Evolutionary conservation across 2,329 filamentous ascomycete species (phyloP).

Genomic region (Stenocarpella maydis): DNA sequence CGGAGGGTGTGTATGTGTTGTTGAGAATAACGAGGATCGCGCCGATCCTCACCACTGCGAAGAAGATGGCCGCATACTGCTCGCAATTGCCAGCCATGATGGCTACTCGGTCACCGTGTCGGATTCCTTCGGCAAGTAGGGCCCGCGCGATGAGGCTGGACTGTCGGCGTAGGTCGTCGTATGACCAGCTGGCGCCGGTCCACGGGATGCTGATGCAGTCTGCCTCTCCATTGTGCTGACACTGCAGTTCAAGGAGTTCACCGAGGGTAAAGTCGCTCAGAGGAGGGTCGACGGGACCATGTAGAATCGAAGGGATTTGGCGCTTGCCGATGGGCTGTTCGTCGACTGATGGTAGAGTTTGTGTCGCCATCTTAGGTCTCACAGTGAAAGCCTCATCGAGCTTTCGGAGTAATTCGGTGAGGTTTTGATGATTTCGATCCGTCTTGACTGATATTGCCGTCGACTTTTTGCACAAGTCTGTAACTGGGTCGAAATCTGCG

Average conservation of each 20-base stretch:
- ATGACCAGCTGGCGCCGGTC: conserved; percentile 79
- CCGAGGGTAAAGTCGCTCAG: conserved; percentile 76
- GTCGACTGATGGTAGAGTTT: conserved; percentile 15
- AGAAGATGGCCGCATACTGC: conserved; percentile 82
- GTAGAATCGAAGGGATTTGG: conserved; percentile 65
- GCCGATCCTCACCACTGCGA: conserved; percentile 73
- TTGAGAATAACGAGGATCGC: conserved; percentile 80
- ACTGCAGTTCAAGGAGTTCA: conserved; percentile 76
- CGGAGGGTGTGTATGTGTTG: conserved; percentile 80
- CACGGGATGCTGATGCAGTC: conserved; percentile 79
- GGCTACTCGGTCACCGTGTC: conserved; percentile 73
- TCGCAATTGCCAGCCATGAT: conserved; percentile 83
- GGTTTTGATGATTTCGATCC: conserved; percentile 15
- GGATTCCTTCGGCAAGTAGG: conserved; percentile 71
- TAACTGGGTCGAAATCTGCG: neutral
- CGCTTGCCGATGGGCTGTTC: conserved; percentile 33
- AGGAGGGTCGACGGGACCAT: conserved; percentile 73
- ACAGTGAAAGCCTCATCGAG: conserved; percentile 24
- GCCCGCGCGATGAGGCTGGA: conserved; percentile 70
- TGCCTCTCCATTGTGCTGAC: conserved; percentile 67
- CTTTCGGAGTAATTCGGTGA: conserved; percentile 23
- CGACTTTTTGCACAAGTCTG: neutral
- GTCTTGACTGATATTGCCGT: neutral
- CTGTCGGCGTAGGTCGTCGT: conserved; percentile 69
- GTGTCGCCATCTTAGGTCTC: conserved; percentile 24